Base-by-base conservation (phyloP, 73 alveolate genomes). In the Stentor roeselii region DNA sequence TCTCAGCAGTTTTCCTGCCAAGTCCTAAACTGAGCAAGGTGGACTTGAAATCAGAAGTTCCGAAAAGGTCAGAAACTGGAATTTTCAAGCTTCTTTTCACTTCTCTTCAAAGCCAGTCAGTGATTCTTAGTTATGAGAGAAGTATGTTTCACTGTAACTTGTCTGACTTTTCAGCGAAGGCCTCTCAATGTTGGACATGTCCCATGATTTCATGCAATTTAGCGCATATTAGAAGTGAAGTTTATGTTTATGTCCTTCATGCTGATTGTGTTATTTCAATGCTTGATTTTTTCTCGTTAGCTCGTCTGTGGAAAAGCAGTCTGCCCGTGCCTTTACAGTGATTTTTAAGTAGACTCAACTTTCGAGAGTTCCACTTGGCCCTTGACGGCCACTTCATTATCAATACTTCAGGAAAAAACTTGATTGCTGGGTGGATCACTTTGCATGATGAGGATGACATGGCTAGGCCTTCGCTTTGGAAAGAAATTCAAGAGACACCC, bases 141-240 rank as follows among this genome's bases (percentile, higher is more conserved):
- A 34, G 50, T 67, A 34, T n/a, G 80, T 32, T 27, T 67, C 41
- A 27, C 21, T 21, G 11, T 21, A 15, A n/a, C 42, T 30, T 21
- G 41, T 21, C 37, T 67, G n/a, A 21, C 0, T 21, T 67, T 14
- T 36, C 15, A 34, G 41, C 34, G 27, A 21, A 67, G 34, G 80
- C 50, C 0, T 34, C 37, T 67, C 80, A 67, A 67, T 30, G 34
- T 32, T 67, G 80, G 80, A n/a, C 37, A 21, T 27, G 41, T 1
- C 80, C 80, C 41, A 30, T 67, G 11, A 32, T 67, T 21, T 67
- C 80, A 0, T 14, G 42, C 41, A 67, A 34, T 67, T n/a, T 67
- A 67, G 41, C 37, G 21, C 34, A 67, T 67, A 21, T 67, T 27
- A 67, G 80, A 67, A 67, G 80, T 67, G 80, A 67, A 40, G 80